Conservation (phyloP, 2,329 filamentous ascomycete genomes). For the Macrophomina pseudophaseolina region DNA sequence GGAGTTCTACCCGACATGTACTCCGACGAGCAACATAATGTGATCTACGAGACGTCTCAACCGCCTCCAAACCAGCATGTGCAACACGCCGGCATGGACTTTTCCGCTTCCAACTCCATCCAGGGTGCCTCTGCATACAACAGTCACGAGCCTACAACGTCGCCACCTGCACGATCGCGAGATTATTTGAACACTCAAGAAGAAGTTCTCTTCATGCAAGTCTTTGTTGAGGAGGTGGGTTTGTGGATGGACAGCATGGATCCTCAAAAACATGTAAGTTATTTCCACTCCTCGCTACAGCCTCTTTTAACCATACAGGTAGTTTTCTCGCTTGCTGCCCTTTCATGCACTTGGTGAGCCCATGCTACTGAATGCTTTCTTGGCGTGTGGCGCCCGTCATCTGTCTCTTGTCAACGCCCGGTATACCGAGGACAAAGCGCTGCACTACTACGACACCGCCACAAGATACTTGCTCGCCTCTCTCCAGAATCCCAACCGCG, state of each 20-base stretch:
- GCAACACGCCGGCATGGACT: slow-evolving; percentile 36
- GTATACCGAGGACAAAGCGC: slow-evolving; percentile 76
- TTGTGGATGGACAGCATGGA: slow-evolving; percentile 96
- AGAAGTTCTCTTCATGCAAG: slow-evolving; percentile 87
- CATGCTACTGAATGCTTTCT: slow-evolving; percentile 85
- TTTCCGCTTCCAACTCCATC: slow-evolving; percentile 37
- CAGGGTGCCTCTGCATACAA: slow-evolving; percentile 32
- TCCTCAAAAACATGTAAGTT: slow-evolving; percentile 71
- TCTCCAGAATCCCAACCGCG: slow-evolving; percentile 82
- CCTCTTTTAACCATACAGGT: slow-evolving; percentile 22
- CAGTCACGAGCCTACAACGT: slow-evolving; percentile 46
- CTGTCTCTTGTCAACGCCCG: slow-evolving; percentile 72
- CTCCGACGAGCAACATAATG: slow-evolving; percentile 49
- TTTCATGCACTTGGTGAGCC: slow-evolving; percentile 81
- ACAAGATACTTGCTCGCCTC: slow-evolving; percentile 77
- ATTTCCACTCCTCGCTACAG: slow-evolving; percentile 30
- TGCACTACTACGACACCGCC: slow-evolving; percentile 84
- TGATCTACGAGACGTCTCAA: slow-evolving; percentile 45
- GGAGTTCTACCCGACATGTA: slow-evolving; percentile 55
- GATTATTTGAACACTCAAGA: slow-evolving; percentile 75
- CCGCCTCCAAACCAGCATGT: slow-evolving; percentile 41
- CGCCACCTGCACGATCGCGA: slow-evolving; percentile 50
- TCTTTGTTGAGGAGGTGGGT: slow-evolving; percentile 88
- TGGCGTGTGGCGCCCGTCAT: slow-evolving; percentile 87
- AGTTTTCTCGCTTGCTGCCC: slow-evolving; percentile 82